phyloP scores from a whole-genome alignment of 257 asterid genomes.

The Rubia yunnanensis region DNA sequence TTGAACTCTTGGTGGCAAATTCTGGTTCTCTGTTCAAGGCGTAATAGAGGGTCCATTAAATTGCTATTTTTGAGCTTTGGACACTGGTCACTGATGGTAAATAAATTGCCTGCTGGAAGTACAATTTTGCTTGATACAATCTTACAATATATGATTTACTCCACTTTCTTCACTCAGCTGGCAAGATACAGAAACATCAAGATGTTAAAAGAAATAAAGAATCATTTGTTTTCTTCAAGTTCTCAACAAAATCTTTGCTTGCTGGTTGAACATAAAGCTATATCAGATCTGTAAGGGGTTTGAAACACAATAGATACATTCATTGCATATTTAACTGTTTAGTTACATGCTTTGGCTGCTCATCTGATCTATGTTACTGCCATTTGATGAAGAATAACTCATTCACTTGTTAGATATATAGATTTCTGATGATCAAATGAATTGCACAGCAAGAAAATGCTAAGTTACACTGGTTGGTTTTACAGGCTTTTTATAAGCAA shows the following conservation, averaged over 20 bases:
- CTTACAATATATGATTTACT: background rate
- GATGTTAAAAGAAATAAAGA: background rate
- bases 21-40: background rate
- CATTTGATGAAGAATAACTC: background rate
- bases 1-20: background rate
- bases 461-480: background rate
- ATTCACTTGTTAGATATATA: background rate
- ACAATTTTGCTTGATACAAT: background rate
- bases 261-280: background rate
- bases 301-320: background rate
- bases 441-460: background rate
- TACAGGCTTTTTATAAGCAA: conserved; percentile 66
- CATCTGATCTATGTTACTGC: too few relatives aligned
- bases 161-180: background rate
- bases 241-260: background rate
- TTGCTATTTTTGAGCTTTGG: background rate
- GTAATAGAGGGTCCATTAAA: background rate
- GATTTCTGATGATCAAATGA: background rate
- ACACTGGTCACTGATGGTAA: background rate
- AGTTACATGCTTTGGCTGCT: background rate
- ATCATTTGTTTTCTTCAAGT: too few relatives aligned
- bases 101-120: background rate
- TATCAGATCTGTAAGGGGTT: background rate
- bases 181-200: background rate
- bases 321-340: background rate